Percentiles rank a stretch among this genome's conserved stretches.
phyloP scores from a whole-genome alignment of 2,329 filamentous ascomycete species.

The Xylaria sp. region DNA sequence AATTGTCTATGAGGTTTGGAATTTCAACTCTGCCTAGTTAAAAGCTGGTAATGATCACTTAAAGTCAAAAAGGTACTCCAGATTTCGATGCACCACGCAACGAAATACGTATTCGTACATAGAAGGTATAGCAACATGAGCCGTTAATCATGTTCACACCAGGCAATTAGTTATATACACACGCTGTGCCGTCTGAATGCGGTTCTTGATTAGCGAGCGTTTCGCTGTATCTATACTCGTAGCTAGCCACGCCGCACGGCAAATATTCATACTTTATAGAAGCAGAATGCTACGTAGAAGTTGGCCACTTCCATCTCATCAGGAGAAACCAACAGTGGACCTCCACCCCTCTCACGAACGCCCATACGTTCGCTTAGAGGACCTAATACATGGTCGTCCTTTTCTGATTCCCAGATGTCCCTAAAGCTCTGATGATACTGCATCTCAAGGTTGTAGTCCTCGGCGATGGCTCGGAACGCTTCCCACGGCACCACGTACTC shows the following conservation, averaged over 20 bases:
- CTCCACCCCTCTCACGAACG: conserved; percentile 77
- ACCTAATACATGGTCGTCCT: conserved; percentile 82
- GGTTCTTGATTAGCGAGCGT: neutral
- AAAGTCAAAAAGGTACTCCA: no score
- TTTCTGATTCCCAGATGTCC: conserved; percentile 92
- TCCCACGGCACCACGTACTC: conserved; percentile 99
- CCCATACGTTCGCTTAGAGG: conserved; percentile 95
- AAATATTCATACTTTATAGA: conserved; percentile 81
- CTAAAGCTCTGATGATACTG: conserved; percentile 92
- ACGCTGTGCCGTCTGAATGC: neutral
- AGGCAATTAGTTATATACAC: neutral
- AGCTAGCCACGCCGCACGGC: neutral
- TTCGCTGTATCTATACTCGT: neutral
- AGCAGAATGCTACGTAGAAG: conserved; percentile 96
- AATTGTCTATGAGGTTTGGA: no score
- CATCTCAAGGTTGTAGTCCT: conserved; percentile 95
- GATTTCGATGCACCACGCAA: neutral
- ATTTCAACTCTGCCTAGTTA: no score
- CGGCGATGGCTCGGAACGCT: conserved; percentile 92
- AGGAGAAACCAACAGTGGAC: conserved; percentile 75
- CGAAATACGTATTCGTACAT: neutral
- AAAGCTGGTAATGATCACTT: no score
- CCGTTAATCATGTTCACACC: conserved; percentile 2
- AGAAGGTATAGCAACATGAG: neutral
- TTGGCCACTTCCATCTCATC: conserved; percentile 93